Base-by-base conservation (phyloP, 2,329 filamentous ascomycete species). In the Monosporascus sp. region DNA sequence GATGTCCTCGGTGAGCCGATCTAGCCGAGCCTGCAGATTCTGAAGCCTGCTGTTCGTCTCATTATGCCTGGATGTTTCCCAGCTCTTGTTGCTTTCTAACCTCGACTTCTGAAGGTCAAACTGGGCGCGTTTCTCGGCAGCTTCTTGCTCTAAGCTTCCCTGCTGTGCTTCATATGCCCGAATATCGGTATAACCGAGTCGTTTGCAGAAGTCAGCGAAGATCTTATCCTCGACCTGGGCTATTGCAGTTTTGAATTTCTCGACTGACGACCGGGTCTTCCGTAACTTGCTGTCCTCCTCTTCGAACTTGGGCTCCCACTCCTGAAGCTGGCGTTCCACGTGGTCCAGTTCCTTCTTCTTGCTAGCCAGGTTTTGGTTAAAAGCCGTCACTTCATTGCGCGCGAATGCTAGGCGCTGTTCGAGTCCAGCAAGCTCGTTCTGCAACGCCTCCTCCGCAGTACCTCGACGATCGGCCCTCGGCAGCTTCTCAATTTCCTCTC, bases 81-180 rank as follows among this genome's bases (percentile, higher is more conserved):
- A 86, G 53, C 74, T 78, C 48, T 85, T 70, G 48, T 77, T 77
- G 61, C 74, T 82, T 56, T 88, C 80, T 31, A 97, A 76, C 43
- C 86, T 84, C 63, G 90, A 85, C 66, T 86, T 88, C 68, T 99
- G 94, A 4, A 88, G 85, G 52, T 87, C 88, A 63, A 96, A 97
- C 60, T 92, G 86, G 51, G 89, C 85, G 58, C 90, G 90, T 75
- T 92, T 92, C 70, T 94, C 86, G 1, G 87, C 86, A 45, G 89
- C 89, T 68, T 97, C 91, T 68, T 96, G 90, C 70, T 97, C 92
- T 48, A 96, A 76, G 43, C 88, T 91, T 48, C 94, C 93, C 72
- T 97, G 94, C 61, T 95, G 92, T 26, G 88, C 88, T 68, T 97
- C 91, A 65, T 97, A 99, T 54, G 91, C 89, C 54, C 93, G 89